Evolutionary conservation across 352 stramenopile genomes (phyloP).

Genomic region (Globisporangium megalacanthum): DNA sequence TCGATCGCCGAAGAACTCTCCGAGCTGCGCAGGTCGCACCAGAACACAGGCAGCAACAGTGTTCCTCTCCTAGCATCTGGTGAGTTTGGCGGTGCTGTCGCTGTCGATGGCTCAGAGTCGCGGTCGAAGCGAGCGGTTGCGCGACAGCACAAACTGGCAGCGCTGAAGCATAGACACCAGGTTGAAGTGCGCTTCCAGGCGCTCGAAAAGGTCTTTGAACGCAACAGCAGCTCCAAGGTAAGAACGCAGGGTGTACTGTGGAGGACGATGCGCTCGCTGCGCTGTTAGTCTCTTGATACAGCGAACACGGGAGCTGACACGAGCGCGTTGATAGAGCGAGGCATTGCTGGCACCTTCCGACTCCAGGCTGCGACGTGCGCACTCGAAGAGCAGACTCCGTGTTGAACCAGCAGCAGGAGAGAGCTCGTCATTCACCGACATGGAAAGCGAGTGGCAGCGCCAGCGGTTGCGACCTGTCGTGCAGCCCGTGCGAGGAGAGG

Average conservation of each 20-base stretch:
- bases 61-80: neutral
- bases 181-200: conserved; percentile 56
- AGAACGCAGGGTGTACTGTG: neutral
- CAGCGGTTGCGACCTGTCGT: neutral
- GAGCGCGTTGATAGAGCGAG: neutral
- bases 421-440: neutral
- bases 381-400: conserved; percentile 5
- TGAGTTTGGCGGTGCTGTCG: neutral
- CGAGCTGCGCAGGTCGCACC: conserved; percentile 27
- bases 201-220: conserved; percentile 47
- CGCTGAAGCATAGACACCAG: conserved; percentile 39
- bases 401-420: neutral
- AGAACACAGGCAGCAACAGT: neutral
- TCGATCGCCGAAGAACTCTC: conserved; percentile 50
- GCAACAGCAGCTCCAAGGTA: conserved; percentile 38
- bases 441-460: neutral
- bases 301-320: too few relatives aligned
- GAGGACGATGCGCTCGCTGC: neutral
- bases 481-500: neutral
- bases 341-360: neutral
- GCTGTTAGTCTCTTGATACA: neutral
- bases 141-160: conserved; percentile 48
- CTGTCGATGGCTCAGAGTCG: conserved; percentile 6
- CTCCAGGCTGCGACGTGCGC: neutral
- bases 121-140: conserved; percentile 21